phyloP scores from a whole-genome alignment of 2,329 filamentous ascomycete genomes.

The Mariannaea elegans region DNA sequence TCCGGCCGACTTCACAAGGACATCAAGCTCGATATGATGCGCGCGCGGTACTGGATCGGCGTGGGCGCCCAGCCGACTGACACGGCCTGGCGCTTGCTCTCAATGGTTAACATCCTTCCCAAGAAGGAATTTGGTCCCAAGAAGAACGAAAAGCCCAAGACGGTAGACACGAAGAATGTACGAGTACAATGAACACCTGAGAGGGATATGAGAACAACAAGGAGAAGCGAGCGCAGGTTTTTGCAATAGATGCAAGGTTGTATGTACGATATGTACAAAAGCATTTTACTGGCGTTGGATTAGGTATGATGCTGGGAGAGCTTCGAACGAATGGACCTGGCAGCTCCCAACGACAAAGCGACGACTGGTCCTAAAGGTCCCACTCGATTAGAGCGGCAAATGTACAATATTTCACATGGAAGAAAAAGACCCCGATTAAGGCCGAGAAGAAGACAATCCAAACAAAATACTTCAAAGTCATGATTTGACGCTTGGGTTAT shows the following conservation, averaged over 20 bases:
- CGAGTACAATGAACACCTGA: constrained; percentile 39
- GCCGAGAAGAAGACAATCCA: background rate
- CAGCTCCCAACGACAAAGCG: constrained; percentile 11
- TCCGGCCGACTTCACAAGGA: constrained; percentile 86
- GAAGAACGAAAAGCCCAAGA: constrained; percentile 35
- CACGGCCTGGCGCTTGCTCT: constrained; percentile 84
- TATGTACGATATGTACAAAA: constrained; percentile 43
- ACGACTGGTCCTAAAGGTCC: background rate
- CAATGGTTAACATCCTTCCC: constrained; percentile 70
- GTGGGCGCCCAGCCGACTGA: constrained; percentile 96
- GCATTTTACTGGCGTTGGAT: constrained; percentile 41
- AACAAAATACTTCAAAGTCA: constrained; percentile 15
- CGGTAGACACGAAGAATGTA: constrained; percentile 40
- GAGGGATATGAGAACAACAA: background rate
- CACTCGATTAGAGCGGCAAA: background rate
- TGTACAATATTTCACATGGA: constrained; percentile 30
- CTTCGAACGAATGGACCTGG: constrained; percentile 2
- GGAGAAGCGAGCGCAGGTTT: background rate
- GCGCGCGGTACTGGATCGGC: constrained; percentile 95
- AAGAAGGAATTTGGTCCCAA: constrained; percentile 49
- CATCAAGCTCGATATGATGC: constrained; percentile 81
- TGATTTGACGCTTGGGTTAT: constrained; percentile 33
- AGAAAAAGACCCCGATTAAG: background rate
- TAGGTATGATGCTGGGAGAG: constrained; percentile 23
- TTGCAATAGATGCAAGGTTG: background rate